These are phyloP conservation scores for Boletus edulis DNA, from an alignment of 768 basidiomycete species.

Conservation along the genomic window DNA sequence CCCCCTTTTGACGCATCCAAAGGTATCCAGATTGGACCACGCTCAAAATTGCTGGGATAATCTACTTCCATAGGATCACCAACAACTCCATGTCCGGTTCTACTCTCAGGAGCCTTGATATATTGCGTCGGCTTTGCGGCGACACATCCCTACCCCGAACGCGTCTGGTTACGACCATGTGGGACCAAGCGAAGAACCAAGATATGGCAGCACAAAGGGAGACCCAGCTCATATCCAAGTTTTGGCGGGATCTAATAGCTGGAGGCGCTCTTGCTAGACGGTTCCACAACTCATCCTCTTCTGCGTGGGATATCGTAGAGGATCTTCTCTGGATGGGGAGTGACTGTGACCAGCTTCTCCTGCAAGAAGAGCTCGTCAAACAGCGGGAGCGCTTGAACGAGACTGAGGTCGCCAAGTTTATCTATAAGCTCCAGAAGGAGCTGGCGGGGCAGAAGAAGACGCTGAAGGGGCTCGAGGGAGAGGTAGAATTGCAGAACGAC, in stretches of 20 bases:
- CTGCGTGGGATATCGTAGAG: neutral
- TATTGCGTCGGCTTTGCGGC: slow-evolving; percentile 39
- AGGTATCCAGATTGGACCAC: slow-evolving; percentile 7
- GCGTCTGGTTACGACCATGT: slow-evolving; percentile 38
- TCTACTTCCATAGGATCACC: slow-evolving; percentile 35
- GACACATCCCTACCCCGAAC: slow-evolving; percentile 26
- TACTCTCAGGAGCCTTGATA: slow-evolving; percentile 27
- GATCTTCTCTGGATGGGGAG: neutral
- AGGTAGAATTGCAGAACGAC: too few relatives aligned
- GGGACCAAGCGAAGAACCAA: slow-evolving; percentile 26
- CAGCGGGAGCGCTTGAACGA: slow-evolving; percentile 17
- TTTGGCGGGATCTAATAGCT: slow-evolving; percentile 17
- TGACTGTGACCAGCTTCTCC: neutral
- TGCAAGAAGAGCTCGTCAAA: slow-evolving; percentile 20
- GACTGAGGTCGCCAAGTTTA: slow-evolving; percentile 19
- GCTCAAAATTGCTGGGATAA: slow-evolving; percentile 27
- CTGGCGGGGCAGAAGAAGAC: too few relatives aligned
- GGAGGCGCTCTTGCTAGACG: neutral
- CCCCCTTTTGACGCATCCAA: neutral
- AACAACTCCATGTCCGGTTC: slow-evolving; percentile 35
- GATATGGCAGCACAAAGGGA: slow-evolving; percentile 12
- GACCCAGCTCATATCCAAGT: slow-evolving; percentile 22
- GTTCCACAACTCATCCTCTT: neutral
- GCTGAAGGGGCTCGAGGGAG: too few relatives aligned
- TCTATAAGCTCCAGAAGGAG: slow-evolving; percentile 2